Conservation (phyloP, 257 asterid species). For the Euphrasia confusa region DNA sequence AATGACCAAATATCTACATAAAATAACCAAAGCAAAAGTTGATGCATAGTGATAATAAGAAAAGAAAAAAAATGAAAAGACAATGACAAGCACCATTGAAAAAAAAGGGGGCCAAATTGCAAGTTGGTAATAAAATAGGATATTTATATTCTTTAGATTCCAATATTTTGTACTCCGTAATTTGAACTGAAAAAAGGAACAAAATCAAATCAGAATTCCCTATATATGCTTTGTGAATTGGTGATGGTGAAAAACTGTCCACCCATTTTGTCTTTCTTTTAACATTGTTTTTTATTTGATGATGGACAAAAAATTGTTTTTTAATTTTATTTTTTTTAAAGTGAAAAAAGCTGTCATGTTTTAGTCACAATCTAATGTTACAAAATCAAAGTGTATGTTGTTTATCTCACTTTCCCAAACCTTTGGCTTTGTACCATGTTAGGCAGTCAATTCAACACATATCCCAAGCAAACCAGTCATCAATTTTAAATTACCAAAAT, state of each 20-base stretch:
- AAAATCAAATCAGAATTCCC: slow-evolving; percentile 28
- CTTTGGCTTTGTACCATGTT: slow-evolving; percentile 22
- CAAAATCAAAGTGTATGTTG: slow-evolving; percentile 26
- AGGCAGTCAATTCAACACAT: neutral
- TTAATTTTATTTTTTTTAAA: slow-evolving; percentile 14
- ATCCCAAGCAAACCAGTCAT: slow-evolving; percentile 16
- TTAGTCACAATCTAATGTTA: neutral
- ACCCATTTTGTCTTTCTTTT: slow-evolving; percentile 20
- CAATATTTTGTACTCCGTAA: too few relatives aligned
- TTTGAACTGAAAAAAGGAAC: neutral
- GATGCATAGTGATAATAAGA: too few relatives aligned
- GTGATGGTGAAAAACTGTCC: slow-evolving; percentile 32
- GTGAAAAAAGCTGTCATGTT: slow-evolving; percentile 38
- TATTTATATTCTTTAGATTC: too few relatives aligned
- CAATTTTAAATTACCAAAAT: neutral
- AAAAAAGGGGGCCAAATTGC: slow-evolving; percentile 2
- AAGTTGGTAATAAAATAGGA: slow-evolving; percentile 21
- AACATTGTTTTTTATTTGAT: slow-evolving; percentile 5
- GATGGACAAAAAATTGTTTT: slow-evolving; percentile 19
- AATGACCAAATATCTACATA: too few relatives aligned
- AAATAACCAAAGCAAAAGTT: too few relatives aligned
- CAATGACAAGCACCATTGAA: neutral
- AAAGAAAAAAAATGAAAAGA: slow-evolving; percentile 4
- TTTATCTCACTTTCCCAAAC: slow-evolving; percentile 14
- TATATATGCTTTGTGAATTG: slow-evolving; percentile 20